These are phyloP conservation scores for Alternaria atra DNA, from an alignment of 2,329 filamentous ascomycete species.

Conservation along the genomic window DNA sequence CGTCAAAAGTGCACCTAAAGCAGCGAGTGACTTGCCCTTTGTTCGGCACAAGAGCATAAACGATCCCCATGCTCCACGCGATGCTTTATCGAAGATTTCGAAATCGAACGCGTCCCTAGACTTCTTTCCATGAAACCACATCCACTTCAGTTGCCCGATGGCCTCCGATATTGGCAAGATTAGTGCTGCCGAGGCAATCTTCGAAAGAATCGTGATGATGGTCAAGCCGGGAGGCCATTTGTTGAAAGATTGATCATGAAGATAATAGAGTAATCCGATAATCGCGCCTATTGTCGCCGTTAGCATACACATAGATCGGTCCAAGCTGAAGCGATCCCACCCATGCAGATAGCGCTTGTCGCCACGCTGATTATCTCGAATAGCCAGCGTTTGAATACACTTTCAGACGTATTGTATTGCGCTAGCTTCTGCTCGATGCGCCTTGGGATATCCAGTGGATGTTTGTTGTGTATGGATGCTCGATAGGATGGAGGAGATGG, in stretches of 20 bases:
- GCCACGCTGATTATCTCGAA: slow-evolving; percentile 42
- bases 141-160: slow-evolving; percentile 46
- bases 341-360: slow-evolving; percentile 46
- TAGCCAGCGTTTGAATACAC: slow-evolving; percentile 34
- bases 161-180: slow-evolving; percentile 40
- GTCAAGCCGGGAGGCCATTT: slow-evolving; percentile 43
- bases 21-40: slow-evolving; percentile 30
- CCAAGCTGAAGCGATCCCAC: background rate
- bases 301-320: background rate
- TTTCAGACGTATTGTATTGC: slow-evolving; percentile 32
- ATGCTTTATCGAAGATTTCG: slow-evolving; percentile 45
- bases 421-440: slow-evolving; percentile 36
- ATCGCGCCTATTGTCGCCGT: slow-evolving; percentile 29
- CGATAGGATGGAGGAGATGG: background rate
- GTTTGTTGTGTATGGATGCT: background rate
- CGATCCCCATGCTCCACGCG: slow-evolving; percentile 33
- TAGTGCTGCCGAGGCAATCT: slow-evolving; percentile 36
- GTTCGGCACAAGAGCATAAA: slow-evolving; percentile 29
- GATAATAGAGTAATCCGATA: slow-evolving; percentile 40
- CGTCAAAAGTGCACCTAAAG: slow-evolving; percentile 31
- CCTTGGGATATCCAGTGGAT: slow-evolving; percentile 24
- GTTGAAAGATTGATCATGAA: slow-evolving; percentile 38
- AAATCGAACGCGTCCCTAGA: slow-evolving; percentile 38
- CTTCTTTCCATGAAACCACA: slow-evolving; percentile 31
- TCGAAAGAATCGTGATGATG: slow-evolving; percentile 33